Evolutionary conservation across 2,329 filamentous ascomycete species (phyloP).

Genomic region (Alternaria dauci): DNA sequence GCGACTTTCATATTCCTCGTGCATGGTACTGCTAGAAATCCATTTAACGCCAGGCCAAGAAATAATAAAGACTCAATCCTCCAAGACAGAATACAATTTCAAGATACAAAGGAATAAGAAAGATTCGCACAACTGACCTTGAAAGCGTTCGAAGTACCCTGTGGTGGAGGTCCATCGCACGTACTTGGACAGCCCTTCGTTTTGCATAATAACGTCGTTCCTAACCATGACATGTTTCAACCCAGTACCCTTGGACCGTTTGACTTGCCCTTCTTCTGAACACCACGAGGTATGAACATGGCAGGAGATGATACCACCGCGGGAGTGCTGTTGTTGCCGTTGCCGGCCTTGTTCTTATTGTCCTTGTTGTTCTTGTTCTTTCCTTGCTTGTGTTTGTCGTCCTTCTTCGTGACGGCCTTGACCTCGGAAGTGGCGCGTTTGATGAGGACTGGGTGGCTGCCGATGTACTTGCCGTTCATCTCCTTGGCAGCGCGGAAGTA

Average conservation of each 20-base stretch:
- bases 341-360: slow-evolving; percentile 37
- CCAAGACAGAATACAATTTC: neutral
- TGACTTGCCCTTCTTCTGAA: slow-evolving; percentile 47
- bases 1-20: neutral
- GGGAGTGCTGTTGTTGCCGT: slow-evolving; percentile 17
- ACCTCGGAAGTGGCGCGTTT: slow-evolving; percentile 92
- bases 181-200: neutral
- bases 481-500: slow-evolving; percentile 96
- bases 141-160: neutral
- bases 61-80: neutral
- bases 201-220: neutral
- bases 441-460: slow-evolving; percentile 90
- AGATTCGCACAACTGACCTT: slow-evolving; percentile 7
- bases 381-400: slow-evolving; percentile 50
- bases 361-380: slow-evolving; percentile 61
- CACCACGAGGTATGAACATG: slow-evolving; percentile 39
- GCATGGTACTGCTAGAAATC: neutral
- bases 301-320: slow-evolving; percentile 26
- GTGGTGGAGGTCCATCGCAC: neutral
- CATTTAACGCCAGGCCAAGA: neutral
- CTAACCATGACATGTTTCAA: slow-evolving; percentile 19
- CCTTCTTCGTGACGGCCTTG: slow-evolving; percentile 71
- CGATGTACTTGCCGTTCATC: slow-evolving; percentile 99
- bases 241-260: slow-evolving; percentile 38
- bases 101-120: neutral